These are phyloP conservation scores for Boletus vermiculosoides DNA, from an alignment of 768 basidiomycete genomes.

Conservation along the genomic window DNA sequence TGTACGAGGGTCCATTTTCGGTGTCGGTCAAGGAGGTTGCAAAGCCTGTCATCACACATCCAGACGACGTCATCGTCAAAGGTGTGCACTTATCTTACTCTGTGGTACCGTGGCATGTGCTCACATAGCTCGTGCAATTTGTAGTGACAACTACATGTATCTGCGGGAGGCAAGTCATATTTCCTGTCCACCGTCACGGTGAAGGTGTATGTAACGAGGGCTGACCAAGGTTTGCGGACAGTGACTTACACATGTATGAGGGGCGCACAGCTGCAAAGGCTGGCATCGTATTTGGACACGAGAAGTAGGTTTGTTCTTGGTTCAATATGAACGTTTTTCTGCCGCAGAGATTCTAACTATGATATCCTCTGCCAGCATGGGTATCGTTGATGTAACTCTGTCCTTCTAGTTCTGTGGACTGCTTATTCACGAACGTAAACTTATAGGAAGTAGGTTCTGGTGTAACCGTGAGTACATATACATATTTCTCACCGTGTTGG, in stretches of 20 bases:
- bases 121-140: background rate
- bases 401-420: background rate
- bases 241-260: constrained; percentile 2
- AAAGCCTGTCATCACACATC: constrained; percentile 4
- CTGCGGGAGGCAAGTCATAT: background rate
- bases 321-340: background rate
- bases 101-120: background rate
- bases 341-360: background rate
- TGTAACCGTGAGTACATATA: background rate
- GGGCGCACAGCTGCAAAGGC: constrained; percentile 1
- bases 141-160: constrained; percentile 8
- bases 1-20: constrained; percentile 1
- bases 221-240: background rate
- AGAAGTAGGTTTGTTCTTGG: background rate
- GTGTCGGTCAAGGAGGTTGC: constrained; percentile 4
- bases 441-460: constrained; percentile 1
- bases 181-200: background rate
- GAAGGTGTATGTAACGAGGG: background rate
- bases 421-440: background rate
- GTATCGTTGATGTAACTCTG: background rate
- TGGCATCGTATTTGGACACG: constrained; percentile 7
- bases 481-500: background rate
- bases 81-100: background rate
- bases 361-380: background rate
- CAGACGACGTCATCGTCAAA: constrained; percentile 7